phyloP scores from a whole-genome alignment of 2,329 filamentous ascomycete species.

The Xylaria sp. region DNA sequence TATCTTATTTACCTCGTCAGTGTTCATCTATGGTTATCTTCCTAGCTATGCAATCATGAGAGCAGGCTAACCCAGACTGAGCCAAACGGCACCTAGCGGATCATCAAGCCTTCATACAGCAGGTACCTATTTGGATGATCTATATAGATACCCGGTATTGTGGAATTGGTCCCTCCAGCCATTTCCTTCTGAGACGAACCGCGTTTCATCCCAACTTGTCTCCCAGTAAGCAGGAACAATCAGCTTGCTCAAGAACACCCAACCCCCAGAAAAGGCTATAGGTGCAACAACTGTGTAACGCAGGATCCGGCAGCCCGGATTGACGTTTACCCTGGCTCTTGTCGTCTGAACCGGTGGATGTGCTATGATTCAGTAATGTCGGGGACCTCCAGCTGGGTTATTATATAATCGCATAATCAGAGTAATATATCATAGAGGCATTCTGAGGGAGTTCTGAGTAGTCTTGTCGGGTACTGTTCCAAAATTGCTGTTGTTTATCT shows the following conservation, averaged over 20 bases:
- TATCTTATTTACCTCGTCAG: no score
- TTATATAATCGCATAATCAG: no score
- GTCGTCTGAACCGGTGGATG: not conserved
- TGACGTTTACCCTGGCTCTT: not conserved
- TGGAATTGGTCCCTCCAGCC: slow-evolving; percentile 5
- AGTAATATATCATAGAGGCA: no score
- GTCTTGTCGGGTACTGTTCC: no score
- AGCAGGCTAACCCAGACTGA: not conserved
- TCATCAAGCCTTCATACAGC: not conserved
- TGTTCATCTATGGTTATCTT: not conserved
- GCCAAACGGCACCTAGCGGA: not conserved
- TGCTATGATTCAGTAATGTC: not conserved
- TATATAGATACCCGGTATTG: not conserved
- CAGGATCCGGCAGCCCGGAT: slow-evolving; percentile 25
- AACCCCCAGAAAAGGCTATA: not conserved
- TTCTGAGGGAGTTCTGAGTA: no score
- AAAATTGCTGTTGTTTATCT: no score
- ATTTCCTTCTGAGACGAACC: slow-evolving; percentile 30
- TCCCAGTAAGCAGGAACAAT: not conserved
- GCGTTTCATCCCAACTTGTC: slow-evolving; percentile 29
- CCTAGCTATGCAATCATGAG: not conserved
- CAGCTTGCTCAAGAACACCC: not conserved
- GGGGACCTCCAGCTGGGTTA: no score
- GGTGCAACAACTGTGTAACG: slow-evolving; percentile 11
- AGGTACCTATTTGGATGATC: not conserved